Percentiles rank a stretch among this genome's conserved stretches.
Conservation (phyloP, 805 yeast species). For the Hanseniaspora occidentalis region DNA sequence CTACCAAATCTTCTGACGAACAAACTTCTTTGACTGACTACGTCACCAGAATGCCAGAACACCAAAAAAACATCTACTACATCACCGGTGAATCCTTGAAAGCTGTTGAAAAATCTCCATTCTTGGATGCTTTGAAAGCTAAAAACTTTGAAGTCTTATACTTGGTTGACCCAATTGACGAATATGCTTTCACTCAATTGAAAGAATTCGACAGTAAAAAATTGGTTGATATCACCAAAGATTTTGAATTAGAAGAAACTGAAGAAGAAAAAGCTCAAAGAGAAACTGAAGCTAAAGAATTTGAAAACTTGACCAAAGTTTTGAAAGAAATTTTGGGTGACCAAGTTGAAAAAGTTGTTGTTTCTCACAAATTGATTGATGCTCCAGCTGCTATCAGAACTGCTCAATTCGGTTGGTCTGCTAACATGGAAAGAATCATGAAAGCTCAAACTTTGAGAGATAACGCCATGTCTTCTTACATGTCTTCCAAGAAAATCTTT, state of each 20-base stretch:
- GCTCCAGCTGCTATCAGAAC: slow-evolving; percentile 99
- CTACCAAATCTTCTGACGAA: slow-evolving; percentile 92
- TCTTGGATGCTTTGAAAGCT: slow-evolving; percentile 96
- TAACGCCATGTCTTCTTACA: slow-evolving; percentile 96
- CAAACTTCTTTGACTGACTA: slow-evolving; percentile 90
- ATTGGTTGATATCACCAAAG: slow-evolving; percentile 97
- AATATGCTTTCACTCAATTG: slow-evolving; percentile 97
- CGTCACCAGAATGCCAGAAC: slow-evolving; percentile 99
- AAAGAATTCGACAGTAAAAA: slow-evolving; percentile 99
- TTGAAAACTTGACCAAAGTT: slow-evolving; percentile 87
- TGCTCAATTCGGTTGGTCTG: slow-evolving; percentile 99
- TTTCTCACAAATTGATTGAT: slow-evolving; percentile 91
- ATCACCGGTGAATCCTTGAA: slow-evolving; percentile 98
- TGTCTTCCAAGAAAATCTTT: slow-evolving; percentile 98
- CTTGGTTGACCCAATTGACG: slow-evolving; percentile 98
- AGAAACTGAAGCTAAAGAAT: slow-evolving; percentile 87
- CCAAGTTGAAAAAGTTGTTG: slow-evolving; percentile 98
- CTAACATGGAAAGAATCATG: slow-evolving; percentile 99
- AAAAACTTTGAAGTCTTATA: slow-evolving; percentile 96
- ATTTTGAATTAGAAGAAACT: slow-evolving; percentile 95
- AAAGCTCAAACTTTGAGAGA: slow-evolving; percentile 99
- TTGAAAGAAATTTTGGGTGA: slow-evolving; percentile 96
- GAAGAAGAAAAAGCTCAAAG: slow-evolving; percentile 94
- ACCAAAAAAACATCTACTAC: slow-evolving; percentile 98
- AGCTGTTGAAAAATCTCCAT: slow-evolving; percentile 98